These are phyloP conservation scores for Venturia carpophila DNA, from an alignment of 2,329 filamentous ascomycete species.

Conservation along the genomic window DNA sequence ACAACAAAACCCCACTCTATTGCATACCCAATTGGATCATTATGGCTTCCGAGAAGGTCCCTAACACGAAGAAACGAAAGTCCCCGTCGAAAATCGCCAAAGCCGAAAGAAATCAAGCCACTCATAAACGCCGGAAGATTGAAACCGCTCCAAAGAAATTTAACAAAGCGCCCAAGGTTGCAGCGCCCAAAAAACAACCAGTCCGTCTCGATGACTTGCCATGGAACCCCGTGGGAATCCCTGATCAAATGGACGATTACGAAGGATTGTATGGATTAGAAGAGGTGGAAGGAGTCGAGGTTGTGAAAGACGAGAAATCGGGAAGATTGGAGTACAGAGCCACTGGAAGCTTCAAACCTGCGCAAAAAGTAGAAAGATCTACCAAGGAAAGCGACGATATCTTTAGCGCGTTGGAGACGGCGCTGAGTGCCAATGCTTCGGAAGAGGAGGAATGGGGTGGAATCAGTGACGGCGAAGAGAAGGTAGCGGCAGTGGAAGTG, in stretches of 20 bases:
- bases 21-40: background rate
- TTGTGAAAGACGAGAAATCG: constrained; percentile 53
- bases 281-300: constrained; percentile 82
- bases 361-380: background rate
- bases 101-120: constrained; percentile 9
- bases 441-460: constrained; percentile 21
- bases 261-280: constrained; percentile 90
- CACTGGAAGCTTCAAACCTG: constrained; percentile 1
- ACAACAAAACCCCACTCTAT: background rate
- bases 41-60: background rate
- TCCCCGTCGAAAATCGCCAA: constrained; percentile 7
- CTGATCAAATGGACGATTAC: constrained; percentile 76
- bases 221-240: constrained; percentile 59
- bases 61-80: constrained; percentile 4
- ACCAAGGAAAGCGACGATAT: constrained; percentile 18
- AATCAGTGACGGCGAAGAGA: constrained; percentile 27
- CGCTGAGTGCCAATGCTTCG: background rate
- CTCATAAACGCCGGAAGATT: constrained; percentile 5
- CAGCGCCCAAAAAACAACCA: background rate
- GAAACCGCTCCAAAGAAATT: background rate
- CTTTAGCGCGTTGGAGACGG: constrained; percentile 20
- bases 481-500: constrained; percentile 18
- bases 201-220: constrained; percentile 43
- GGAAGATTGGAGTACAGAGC: constrained; percentile 39
- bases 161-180: background rate